These are phyloP conservation scores for Pontederia paniculata DNA, from an alignment of 176 grass and related monocot genomes.

Conservation along the genomic window DNA sequence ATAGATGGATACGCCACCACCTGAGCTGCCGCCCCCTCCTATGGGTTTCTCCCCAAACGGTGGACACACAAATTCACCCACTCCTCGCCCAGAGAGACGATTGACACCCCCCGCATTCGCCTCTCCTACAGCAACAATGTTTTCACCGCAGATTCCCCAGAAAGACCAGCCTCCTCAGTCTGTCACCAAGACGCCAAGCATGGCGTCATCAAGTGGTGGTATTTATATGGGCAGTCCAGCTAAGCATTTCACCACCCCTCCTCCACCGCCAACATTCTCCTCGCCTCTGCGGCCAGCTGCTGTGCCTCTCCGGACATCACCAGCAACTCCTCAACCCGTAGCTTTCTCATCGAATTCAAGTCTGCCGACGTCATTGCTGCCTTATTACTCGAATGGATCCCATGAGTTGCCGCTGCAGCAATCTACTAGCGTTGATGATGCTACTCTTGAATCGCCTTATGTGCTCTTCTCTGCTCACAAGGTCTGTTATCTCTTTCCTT, in stretches of 20 bases:
- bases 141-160: constrained; percentile 13
- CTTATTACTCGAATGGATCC: constrained; percentile 52
- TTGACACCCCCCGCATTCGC: constrained; percentile 4
- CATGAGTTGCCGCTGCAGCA: constrained; percentile 31
- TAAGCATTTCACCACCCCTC: constrained; percentile 75
- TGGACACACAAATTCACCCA: constrained; percentile 1
- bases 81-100: constrained; percentile 11
- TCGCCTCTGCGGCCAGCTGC: constrained; percentile 63
- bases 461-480: constrained; percentile 91
- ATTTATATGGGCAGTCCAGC: constrained; percentile 1
- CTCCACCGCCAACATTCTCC: constrained; percentile 75
- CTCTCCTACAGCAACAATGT: constrained; percentile 8
- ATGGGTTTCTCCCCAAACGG: constrained; percentile 2
- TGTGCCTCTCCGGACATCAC: constrained; percentile 61
- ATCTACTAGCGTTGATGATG: constrained; percentile 27
- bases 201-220: constrained; percentile 4
- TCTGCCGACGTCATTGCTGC: constrained; percentile 50
- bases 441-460: constrained; percentile 57
- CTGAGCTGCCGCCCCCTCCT: constrained; percentile 5
- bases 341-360: constrained; percentile 30
- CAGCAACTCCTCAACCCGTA: constrained; percentile 39
- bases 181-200: constrained; percentile 11
- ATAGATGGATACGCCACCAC: constrained; percentile 9
- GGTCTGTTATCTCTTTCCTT: constrained; percentile 23
- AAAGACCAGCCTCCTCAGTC: constrained; percentile 2